These are phyloP conservation scores for Sporothrix brunneoviolacea DNA, from an alignment of 2,329 filamentous ascomycete genomes.

Conservation along the genomic window DNA sequence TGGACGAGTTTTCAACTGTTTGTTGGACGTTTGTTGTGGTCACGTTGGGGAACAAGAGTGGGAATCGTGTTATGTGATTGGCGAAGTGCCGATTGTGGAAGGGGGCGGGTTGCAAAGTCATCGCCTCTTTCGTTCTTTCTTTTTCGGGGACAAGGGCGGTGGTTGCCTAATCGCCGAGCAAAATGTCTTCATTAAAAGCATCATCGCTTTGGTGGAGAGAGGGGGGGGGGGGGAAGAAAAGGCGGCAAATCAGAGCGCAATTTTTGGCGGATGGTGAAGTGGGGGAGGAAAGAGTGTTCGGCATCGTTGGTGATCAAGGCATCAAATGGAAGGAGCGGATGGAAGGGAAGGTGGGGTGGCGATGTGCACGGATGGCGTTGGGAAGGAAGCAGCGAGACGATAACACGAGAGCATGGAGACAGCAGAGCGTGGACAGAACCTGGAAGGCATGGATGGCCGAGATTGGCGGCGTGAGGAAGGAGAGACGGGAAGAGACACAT, in stretches of 20 bases:
- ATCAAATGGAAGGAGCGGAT: neutral
- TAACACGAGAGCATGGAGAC: too few relatives aligned
- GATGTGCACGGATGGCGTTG: slow-evolving; percentile 1
- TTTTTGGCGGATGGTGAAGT: neutral
- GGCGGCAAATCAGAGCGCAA: slow-evolving; percentile 10
- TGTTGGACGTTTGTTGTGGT: neutral
- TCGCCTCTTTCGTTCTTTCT: neutral
- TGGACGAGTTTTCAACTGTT: neutral
- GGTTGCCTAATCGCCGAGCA: neutral
- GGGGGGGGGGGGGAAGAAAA: neutral
- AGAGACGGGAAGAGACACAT: too few relatives aligned
- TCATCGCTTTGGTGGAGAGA: neutral
- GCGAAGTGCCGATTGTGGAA: slow-evolving; percentile 9
- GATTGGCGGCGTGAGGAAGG: too few relatives aligned
- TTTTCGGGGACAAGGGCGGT: neutral
- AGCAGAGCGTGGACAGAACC: too few relatives aligned
- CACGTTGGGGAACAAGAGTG: neutral
- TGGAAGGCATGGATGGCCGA: too few relatives aligned
- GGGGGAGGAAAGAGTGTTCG: slow-evolving; percentile 3
- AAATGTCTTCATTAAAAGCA: neutral
- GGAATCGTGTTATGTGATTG: slow-evolving; percentile 23
- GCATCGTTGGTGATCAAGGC: neutral
- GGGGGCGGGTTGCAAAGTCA: neutral
- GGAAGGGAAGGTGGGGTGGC: neutral
- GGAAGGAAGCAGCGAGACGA: too few relatives aligned